Conservation (phyloP, 2,329 filamentous ascomycete genomes). For the Calonectria henricotiae region DNA sequence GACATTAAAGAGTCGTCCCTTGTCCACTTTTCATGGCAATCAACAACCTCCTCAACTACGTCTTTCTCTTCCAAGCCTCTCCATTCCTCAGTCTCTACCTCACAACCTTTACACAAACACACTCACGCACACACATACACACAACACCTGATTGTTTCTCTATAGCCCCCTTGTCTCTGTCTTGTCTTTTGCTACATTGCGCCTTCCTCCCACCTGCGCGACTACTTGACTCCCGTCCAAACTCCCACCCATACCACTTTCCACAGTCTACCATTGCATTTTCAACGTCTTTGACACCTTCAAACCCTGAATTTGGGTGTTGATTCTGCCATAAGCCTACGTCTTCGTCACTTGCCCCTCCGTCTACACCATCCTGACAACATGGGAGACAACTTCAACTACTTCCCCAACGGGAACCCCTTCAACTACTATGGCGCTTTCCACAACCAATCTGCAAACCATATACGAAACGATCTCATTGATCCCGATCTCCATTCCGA, state of each 20-base stretch:
- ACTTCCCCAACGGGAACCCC: background rate
- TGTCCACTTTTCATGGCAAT: slow-evolving; percentile 1
- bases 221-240: background rate
- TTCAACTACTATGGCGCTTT: background rate
- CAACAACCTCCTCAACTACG: background rate
- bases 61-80: slow-evolving; percentile 7
- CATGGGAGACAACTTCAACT: background rate
- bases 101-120: background rate
- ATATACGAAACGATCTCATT: slow-evolving; percentile 12
- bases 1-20: slow-evolving; percentile 11
- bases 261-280: background rate
- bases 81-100: slow-evolving; percentile 13
- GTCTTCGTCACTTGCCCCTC: background rate
- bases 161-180: background rate
- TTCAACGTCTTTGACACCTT: too few species aligned
- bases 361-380: background rate
- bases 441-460: background rate
- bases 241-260: background rate
- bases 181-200: background rate
- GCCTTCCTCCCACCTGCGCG: background rate
- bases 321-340: background rate
- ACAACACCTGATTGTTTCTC: background rate
- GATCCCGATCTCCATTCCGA: slow-evolving; percentile 29
- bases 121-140: too few species aligned
- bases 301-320: background rate